Percentiles rank a stretch among this genome's conserved stretches.
Evolutionary conservation across 441 rosid genomes (phyloP).

Genomic region (Raphanus hybrid): DNA sequence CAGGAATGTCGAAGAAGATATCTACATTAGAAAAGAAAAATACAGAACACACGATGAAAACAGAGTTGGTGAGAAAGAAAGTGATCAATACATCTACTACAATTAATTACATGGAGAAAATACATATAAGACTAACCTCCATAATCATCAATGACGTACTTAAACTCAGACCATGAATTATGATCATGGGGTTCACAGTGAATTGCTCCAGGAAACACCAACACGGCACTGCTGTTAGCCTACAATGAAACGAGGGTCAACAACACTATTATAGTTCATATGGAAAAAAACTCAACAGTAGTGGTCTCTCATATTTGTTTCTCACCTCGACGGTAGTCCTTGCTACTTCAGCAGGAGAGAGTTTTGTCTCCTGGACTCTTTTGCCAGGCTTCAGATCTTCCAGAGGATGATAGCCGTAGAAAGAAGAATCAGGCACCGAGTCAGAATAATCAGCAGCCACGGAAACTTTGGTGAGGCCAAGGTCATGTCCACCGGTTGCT

Average conservation of each 20-base stretch:
- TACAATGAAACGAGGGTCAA: conserved; percentile 34
- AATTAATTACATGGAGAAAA: not conserved
- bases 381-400: conserved; percentile 73
- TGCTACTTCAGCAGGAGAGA: conserved; percentile 76
- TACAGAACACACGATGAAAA: not conserved
- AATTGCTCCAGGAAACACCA: conserved; percentile 82
- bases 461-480: conserved; percentile 70
- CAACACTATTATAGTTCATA: not conserved
- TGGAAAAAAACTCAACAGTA: conserved; percentile 3
- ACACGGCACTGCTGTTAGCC: conserved; percentile 71
- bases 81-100: not conserved
- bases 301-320: conserved; percentile 1
- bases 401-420: conserved; percentile 88
- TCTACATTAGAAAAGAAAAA: conserved; percentile 48
- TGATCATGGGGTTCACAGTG: conserved; percentile 90
- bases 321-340: conserved; percentile 86
- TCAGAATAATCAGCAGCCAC: conserved; percentile 97
- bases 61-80: conserved; percentile 27
- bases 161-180: conserved; percentile 82
- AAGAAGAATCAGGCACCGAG: conserved; percentile 88
- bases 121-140: conserved; percentile 62
- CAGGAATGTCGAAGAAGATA: conserved; percentile 80
- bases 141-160: conserved; percentile 82
- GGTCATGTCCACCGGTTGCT: conserved; percentile 59
- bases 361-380: conserved; percentile 67